Percentiles rank a stretch among this genome's conserved stretches.
Conservation (phyloP, 148 eudicot species). For the Agrostemma githago region DNA sequence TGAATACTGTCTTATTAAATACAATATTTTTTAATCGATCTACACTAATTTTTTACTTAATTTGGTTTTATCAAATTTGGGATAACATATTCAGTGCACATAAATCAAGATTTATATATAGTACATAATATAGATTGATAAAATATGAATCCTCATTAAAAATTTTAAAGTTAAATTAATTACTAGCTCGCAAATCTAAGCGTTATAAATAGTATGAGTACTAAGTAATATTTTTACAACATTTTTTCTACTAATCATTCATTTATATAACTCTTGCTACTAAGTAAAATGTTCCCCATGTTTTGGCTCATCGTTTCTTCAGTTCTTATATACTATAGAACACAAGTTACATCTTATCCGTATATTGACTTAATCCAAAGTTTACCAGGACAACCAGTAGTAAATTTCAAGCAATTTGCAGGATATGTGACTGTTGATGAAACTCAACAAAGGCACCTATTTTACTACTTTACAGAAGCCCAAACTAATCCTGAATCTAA, state of each 20-base stretch:
- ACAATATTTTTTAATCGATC: no score
- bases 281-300: constrained; percentile 4
- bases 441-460: constrained; percentile 38
- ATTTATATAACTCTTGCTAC: not conserved
- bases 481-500: constrained; percentile 42
- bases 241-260: not conserved
- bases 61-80: no score
- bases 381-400: constrained; percentile 74
- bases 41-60: no score
- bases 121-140: no score
- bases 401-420: constrained; percentile 54
- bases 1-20: no score
- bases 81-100: no score
- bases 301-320: constrained; percentile 11
- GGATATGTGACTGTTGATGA: constrained; percentile 59
- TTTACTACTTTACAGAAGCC: constrained; percentile 74
- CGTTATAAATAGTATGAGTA: not conserved
- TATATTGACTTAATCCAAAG: constrained; percentile 36
- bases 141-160: no score
- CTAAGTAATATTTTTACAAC: not conserved
- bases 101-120: no score
- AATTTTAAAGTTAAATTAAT: no score
- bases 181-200: not conserved
- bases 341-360: constrained; percentile 7
- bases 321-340: not conserved